Percentiles rank a stretch among this genome's conserved stretches.
These are phyloP conservation scores for Skeletonema potamos DNA, from an alignment of 108 stramenopile genomes.

Conservation along the genomic window DNA sequence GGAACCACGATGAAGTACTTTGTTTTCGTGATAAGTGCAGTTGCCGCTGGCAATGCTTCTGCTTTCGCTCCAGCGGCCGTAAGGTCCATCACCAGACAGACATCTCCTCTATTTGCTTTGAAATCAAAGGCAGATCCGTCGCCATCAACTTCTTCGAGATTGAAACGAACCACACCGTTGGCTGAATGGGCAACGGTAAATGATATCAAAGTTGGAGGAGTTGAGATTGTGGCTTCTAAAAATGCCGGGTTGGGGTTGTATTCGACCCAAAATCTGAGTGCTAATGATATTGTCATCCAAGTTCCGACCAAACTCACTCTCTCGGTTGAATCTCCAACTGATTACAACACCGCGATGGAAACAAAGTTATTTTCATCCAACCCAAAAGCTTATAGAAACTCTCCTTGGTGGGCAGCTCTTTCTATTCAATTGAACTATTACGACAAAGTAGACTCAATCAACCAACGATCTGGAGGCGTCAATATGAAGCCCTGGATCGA, in stretches of 20 bases:
- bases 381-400: slow-evolving; percentile 48
- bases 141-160: slow-evolving; percentile 8
- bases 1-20: no score
- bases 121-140: slow-evolving; percentile 16
- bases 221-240: neutral
- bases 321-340: slow-evolving; percentile 61
- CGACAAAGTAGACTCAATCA: slow-evolving; percentile 35
- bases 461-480: slow-evolving; percentile 12
- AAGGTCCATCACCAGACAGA: no score
- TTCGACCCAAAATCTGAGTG: slow-evolving; percentile 37
- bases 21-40: no score
- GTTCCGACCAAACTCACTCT: slow-evolving; percentile 69
- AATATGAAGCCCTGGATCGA: slow-evolving; percentile 74
- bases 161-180: slow-evolving; percentile 38
- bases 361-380: slow-evolving; percentile 30
- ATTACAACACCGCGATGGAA: slow-evolving; percentile 47
- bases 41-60: no score
- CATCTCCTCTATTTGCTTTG: slow-evolving; percentile 7
- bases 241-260: slow-evolving; percentile 65
- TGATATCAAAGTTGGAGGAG: slow-evolving; percentile 35
- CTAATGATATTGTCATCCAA: slow-evolving; percentile 54
- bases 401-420: slow-evolving; percentile 55
- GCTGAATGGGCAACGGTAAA: slow-evolving; percentile 46
- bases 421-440: slow-evolving; percentile 45
- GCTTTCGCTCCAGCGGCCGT: no score